Percentiles rank a stretch among this genome's conserved stretches.
phyloP scores from a whole-genome alignment of 495 filamentous ascomycete species.

The Cryomyces minteri region DNA sequence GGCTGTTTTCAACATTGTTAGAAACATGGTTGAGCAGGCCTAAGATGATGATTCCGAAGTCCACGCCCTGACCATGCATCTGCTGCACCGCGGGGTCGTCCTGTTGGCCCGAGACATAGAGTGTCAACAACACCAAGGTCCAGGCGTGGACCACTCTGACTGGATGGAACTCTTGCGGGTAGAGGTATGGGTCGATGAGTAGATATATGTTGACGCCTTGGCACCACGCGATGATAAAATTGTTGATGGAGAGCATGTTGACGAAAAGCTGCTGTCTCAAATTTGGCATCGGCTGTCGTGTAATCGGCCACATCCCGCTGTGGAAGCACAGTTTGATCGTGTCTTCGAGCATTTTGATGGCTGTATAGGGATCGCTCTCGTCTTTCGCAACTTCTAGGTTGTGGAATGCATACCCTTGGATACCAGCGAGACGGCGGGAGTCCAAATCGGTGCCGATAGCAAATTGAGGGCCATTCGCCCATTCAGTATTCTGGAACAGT shows the following conservation, averaged over 20 bases:
- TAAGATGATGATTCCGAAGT: slow-evolving; percentile 13
- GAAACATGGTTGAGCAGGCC: slow-evolving; percentile 15
- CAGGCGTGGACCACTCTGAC: slow-evolving; percentile 19
- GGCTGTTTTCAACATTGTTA: slow-evolving; percentile 12
- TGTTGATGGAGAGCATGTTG: slow-evolving; percentile 4
- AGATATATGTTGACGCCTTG: slow-evolving; percentile 13
- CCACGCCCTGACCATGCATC: slow-evolving; percentile 5
- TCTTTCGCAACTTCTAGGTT: slow-evolving; percentile 1
- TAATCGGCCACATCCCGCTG: slow-evolving; percentile 7
- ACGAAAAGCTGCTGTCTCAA: slow-evolving; percentile 16
- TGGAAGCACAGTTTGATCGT: slow-evolving; percentile 6
- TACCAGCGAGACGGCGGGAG: slow-evolving; percentile 3
- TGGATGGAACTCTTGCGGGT: slow-evolving; percentile 16
- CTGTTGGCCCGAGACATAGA: slow-evolving; percentile 9
- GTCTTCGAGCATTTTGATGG: slow-evolving; percentile 4
- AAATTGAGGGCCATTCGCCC: slow-evolving; percentile 2
- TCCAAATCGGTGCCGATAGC: slow-evolving; percentile 6
- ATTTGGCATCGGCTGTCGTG: slow-evolving; percentile 13
- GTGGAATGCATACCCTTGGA: slow-evolving; percentile 9
- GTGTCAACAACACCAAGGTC: slow-evolving; percentile 15
- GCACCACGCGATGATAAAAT: slow-evolving; percentile 3
- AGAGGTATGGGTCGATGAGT: slow-evolving; percentile 15
- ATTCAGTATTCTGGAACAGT: neutral
- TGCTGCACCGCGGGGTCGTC: slow-evolving; percentile 1
- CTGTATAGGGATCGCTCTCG: slow-evolving; percentile 1